phyloP scores from a whole-genome alignment of 257 asterid species.

The Jasminum sambac region DNA sequence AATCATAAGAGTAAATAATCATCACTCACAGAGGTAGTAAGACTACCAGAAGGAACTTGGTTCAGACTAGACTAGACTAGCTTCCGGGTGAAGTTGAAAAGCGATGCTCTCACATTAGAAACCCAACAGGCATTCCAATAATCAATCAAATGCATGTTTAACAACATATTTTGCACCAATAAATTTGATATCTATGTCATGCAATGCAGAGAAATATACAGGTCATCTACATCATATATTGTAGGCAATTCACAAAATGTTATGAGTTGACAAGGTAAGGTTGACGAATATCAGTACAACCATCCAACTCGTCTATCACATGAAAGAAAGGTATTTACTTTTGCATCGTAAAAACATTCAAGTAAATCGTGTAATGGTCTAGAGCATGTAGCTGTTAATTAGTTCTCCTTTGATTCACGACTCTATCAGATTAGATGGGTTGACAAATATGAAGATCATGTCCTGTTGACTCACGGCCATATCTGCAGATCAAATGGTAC shows the following conservation, averaged over 20 bases:
- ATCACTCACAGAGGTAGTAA: background rate
- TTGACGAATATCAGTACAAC: background rate
- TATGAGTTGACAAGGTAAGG: background rate
- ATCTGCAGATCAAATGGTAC: conserved; percentile 2
- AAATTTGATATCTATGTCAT: conserved; percentile 11
- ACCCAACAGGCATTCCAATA: background rate
- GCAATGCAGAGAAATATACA: conserved; percentile 5
- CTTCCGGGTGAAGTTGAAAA: conserved; percentile 8
- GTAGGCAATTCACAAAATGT: conserved; percentile 2
- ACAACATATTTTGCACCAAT: conserved; percentile 8
- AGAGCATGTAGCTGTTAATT: conserved; percentile 11
- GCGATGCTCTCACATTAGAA: conserved; percentile 9
- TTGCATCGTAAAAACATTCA: background rate
- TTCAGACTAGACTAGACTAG: conserved; percentile 14
- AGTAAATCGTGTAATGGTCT: conserved; percentile 2
- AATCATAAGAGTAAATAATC: background rate
- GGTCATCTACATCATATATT: background rate
- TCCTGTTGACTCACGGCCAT: conserved; percentile 12
- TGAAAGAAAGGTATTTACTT: background rate
- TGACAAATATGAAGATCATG: background rate
- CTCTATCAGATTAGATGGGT: conserved; percentile 15
- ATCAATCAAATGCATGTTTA: conserved; percentile 4
- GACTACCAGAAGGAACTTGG: background rate
- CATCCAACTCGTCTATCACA: background rate
- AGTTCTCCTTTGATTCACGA: conserved; percentile 12